Conservation (phyloP, 768 basidiomycete genomes). For the Dioszegia hungarica region DNA sequence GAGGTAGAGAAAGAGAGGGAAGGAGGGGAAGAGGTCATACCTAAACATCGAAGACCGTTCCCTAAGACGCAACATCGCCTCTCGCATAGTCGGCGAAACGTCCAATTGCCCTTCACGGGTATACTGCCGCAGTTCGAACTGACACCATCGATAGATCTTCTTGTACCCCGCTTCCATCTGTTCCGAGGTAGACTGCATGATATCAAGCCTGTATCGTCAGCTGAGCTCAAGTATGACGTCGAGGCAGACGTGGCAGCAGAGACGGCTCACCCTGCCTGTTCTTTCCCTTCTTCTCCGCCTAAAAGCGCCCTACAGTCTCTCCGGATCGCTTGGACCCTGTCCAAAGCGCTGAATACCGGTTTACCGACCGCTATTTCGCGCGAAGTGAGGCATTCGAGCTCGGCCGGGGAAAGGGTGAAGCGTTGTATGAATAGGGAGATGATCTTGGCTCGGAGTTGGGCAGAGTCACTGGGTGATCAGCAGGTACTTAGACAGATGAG, state of each 20-base stretch:
- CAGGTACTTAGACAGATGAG: not conserved
- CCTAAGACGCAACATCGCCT: constrained; percentile 69
- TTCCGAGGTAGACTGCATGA: constrained; percentile 74
- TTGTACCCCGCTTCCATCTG: constrained; percentile 85
- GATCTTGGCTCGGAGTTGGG: constrained; percentile 61
- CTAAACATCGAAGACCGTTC: constrained; percentile 71
- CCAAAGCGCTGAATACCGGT: constrained; percentile 78
- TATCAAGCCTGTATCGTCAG: constrained; percentile 63
- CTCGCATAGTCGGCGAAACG: constrained; percentile 66
- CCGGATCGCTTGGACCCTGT: constrained; percentile 75
- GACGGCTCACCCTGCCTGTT: constrained; percentile 46
- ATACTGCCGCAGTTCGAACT: constrained; percentile 75
- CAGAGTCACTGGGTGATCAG: constrained; percentile 28
- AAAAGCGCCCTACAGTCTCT: constrained; percentile 80
- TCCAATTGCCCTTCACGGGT: constrained; percentile 61
- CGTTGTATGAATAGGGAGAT: constrained; percentile 72
- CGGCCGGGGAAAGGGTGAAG: constrained; percentile 74
- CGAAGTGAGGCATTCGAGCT: constrained; percentile 69
- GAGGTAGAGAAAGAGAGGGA: constrained; percentile 4
- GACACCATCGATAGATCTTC: constrained; percentile 79
- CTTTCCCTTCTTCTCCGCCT: constrained; percentile 56
- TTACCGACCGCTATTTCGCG: constrained; percentile 70
- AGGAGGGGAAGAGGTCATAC: too few species aligned
- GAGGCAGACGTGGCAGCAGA: not conserved
- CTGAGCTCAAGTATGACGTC: not conserved